These are phyloP conservation scores for Clavispora fructus DNA, from an alignment of 805 yeast species.

Conservation along the genomic window DNA sequence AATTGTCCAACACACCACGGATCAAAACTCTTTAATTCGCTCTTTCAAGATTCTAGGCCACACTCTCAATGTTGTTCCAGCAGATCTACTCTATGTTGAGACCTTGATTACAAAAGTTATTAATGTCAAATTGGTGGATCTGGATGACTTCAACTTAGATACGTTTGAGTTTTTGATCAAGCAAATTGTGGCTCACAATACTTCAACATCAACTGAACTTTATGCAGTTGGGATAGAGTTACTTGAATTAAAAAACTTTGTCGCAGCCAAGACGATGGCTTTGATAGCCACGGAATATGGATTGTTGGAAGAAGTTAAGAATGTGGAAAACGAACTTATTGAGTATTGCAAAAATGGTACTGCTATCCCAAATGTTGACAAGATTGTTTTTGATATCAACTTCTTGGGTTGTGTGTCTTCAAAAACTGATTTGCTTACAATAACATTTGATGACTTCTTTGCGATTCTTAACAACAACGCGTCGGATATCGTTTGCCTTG, in stretches of 20 bases:
- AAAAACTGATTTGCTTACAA: slow-evolving; percentile 1
- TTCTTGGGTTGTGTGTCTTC: slow-evolving; percentile 48
- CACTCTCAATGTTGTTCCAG: slow-evolving; percentile 3
- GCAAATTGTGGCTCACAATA: slow-evolving; percentile 5
- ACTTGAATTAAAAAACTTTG: slow-evolving; percentile 16
- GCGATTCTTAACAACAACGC: slow-evolving; percentile 22
- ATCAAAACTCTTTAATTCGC: slow-evolving; percentile 7
- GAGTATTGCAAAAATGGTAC: background rate
- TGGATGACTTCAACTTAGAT: slow-evolving; percentile 13
- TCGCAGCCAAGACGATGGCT: slow-evolving; percentile 29
- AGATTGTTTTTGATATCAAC: slow-evolving; percentile 31
- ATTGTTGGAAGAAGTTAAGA: slow-evolving; percentile 15
- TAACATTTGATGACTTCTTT: slow-evolving; percentile 33
- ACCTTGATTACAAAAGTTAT: slow-evolving; percentile 9
- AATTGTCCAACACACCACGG: slow-evolving; percentile 5
- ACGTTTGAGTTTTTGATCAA: slow-evolving; percentile 14
- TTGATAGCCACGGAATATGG: slow-evolving; percentile 20
- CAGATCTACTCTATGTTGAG: slow-evolving; percentile 4
- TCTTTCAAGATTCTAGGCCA: slow-evolving; percentile 10
- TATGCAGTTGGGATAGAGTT: slow-evolving; percentile 4
- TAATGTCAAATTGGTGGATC: slow-evolving; percentile 14
- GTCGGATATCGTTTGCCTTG: slow-evolving; percentile 33
- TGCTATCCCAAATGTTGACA: background rate
- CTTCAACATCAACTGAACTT: slow-evolving; percentile 3
- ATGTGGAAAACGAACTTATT: slow-evolving; percentile 25